Conservation (phyloP, 495 filamentous ascomycete species). For the Pseudevernia furfuracea region DNA sequence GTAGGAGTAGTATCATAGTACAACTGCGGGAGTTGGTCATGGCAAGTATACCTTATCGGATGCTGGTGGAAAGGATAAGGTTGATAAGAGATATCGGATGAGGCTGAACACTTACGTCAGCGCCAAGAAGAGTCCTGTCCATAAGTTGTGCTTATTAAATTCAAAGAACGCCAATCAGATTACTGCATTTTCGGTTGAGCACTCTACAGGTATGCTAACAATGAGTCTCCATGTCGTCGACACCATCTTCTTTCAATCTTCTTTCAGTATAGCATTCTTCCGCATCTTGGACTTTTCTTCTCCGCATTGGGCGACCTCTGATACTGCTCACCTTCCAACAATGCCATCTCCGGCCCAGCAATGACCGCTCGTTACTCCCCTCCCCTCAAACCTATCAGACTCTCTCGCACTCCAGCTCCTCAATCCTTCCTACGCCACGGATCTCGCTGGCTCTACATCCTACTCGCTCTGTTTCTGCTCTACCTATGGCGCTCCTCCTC, state of each 20-base stretch:
- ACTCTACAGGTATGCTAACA: too few relatives aligned
- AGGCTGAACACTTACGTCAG: too few relatives aligned
- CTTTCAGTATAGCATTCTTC: background rate
- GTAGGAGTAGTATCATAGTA: too few relatives aligned
- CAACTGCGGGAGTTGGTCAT: background rate
- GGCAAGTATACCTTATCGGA: too few relatives aligned
- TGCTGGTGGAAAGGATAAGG: too few relatives aligned
- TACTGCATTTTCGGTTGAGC: too few relatives aligned
- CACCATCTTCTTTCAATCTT: background rate
- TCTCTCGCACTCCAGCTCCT: background rate
- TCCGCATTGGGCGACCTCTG: background rate
- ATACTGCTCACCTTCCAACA: background rate
- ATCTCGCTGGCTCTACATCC: conserved; percentile 14
- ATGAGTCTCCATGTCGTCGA: background rate
- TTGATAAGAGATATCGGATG: too few relatives aligned
- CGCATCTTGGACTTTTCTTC: background rate
- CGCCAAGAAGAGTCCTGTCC: too few relatives aligned
- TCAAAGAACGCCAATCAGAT: too few relatives aligned
- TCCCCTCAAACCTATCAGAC: conserved; percentile 14
- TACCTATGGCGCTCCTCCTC: conserved; percentile 17
- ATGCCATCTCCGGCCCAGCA: conserved; percentile 4
- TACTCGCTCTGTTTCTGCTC: conserved; percentile 9
- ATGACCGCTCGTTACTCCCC: conserved; percentile 17
- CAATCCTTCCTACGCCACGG: conserved; percentile 10
- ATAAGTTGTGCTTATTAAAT: too few relatives aligned